These are phyloP conservation scores for Diaporthe sp. DNA, from an alignment of 2,329 filamentous ascomycete species.

Conservation along the genomic window DNA sequence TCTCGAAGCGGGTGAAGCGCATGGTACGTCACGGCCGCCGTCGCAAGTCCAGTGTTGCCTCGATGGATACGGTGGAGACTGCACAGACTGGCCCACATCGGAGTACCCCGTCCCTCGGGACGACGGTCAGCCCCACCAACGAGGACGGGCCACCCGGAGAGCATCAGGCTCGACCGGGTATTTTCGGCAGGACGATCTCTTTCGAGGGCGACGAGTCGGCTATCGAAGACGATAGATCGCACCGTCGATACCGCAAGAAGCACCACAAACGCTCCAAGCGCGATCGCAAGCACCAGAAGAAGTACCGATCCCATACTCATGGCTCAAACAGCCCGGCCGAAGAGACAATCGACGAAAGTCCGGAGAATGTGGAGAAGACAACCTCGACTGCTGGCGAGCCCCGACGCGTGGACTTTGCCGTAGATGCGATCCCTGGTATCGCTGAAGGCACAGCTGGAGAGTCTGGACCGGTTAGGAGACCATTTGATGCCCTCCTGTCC, in stretches of 20 bases:
- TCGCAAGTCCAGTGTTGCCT: conserved; percentile 83
- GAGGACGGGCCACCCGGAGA: conserved; percentile 57
- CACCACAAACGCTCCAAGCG: conserved; percentile 55
- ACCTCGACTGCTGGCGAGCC: conserved; percentile 54
- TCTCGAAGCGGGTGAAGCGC: conserved; percentile 80
- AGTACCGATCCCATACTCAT: conserved; percentile 52
- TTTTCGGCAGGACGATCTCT: conserved; percentile 52
- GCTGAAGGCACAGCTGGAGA: conserved; percentile 24
- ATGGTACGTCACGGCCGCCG: conserved; percentile 78
- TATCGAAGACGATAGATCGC: conserved; percentile 58
- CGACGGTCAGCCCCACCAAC: conserved; percentile 48
- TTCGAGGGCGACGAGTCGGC: conserved; percentile 58
- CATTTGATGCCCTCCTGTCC: conserved; percentile 70
- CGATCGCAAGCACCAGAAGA: conserved; percentile 59
- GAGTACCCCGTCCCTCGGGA: conserved; percentile 58
- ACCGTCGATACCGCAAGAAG: conserved; percentile 48
- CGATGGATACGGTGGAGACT: conserved; percentile 66
- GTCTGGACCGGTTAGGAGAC: conserved; percentile 49
- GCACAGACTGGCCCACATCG: conserved; percentile 46
- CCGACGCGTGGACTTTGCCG: conserved; percentile 71
- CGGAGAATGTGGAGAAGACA: conserved; percentile 41
- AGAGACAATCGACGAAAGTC: conserved; percentile 50
- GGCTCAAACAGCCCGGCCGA: conserved; percentile 46
- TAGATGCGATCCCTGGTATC: conserved; percentile 41
- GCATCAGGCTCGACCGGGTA: conserved; percentile 50